Percentiles rank a stretch among this genome's conserved stretches.
phyloP scores from a whole-genome alignment of 169 alveolate species.

The Cryptosporidium viatorum region DNA sequence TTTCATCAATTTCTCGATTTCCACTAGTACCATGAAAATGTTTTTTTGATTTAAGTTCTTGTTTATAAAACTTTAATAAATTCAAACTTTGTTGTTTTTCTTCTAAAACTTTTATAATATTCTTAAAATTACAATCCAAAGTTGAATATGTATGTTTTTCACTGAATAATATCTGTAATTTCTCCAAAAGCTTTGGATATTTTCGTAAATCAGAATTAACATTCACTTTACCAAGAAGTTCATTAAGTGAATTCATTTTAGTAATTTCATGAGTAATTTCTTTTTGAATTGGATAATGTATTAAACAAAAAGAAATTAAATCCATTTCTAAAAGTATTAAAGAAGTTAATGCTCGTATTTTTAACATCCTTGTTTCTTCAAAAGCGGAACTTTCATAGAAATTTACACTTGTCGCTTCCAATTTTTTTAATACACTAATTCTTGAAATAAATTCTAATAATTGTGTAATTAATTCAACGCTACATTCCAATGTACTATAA shows the following conservation, averaged over 20 bases:
- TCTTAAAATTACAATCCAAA: neutral
- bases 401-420: neutral
- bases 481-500: neutral
- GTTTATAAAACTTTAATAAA: neutral
- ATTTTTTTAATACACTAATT: neutral
- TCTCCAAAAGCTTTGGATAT: neutral
- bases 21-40: neutral
- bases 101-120: neutral
- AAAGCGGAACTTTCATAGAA: neutral
- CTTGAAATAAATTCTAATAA: neutral
- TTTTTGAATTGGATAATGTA: too few species aligned
- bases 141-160: neutral
- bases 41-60: too few species aligned
- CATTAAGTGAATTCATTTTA: neutral
- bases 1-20: neutral
- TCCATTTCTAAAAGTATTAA: neutral
- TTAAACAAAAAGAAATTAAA: slow-evolving; percentile 1
- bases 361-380: neutral
- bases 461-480: neutral
- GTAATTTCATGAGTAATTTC: neutral
- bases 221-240: neutral
- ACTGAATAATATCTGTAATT: neutral
- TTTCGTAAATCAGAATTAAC: neutral
- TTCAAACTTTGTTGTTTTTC: neutral
- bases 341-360: neutral